Evolutionary conservation across 2,329 filamentous ascomycete species (phyloP).

Genomic region (Ceratocystis eucalypticola): DNA sequence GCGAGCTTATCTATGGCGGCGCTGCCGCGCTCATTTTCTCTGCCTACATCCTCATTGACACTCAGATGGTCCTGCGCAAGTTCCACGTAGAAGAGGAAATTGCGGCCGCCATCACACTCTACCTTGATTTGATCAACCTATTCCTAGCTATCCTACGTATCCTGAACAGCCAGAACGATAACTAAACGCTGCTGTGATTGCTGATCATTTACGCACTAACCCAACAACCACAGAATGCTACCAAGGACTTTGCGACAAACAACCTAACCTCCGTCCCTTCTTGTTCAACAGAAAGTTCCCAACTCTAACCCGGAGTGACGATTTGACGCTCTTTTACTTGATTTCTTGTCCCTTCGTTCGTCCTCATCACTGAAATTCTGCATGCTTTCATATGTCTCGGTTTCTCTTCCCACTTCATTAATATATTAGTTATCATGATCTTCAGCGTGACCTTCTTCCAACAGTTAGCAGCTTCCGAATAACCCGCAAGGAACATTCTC

Average conservation of each 20-base stretch:
- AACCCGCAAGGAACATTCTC: neutral
- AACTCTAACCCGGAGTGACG: neutral
- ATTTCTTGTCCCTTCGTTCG: neutral
- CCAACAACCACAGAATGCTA: too few species aligned
- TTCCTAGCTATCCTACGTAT: conserved; percentile 94
- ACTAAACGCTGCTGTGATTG: conserved; percentile 38
- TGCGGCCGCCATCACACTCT: conserved; percentile 83
- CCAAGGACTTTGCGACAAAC: too few species aligned
- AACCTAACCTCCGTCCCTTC: too few species aligned
- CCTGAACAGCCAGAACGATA: conserved; percentile 88
- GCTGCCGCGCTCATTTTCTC: conserved; percentile 78
- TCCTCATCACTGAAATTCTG: neutral
- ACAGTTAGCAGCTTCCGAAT: neutral
- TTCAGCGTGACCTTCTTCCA: neutral
- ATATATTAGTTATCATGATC: neutral
- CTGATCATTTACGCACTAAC: neutral
- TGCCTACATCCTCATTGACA: conserved; percentile 90
- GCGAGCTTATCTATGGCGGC: conserved; percentile 76
- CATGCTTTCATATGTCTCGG: neutral
- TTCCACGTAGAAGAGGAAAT: conserved; percentile 98
- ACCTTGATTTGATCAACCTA: conserved; percentile 91
- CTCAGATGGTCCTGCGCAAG: conserved; percentile 86
- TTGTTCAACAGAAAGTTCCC: too few species aligned
- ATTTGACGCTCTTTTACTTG: neutral
- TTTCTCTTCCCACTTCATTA: neutral